phyloP scores from a whole-genome alignment of 192 early-diverging fungal genomes.

The Backusella morwellensis region DNA sequence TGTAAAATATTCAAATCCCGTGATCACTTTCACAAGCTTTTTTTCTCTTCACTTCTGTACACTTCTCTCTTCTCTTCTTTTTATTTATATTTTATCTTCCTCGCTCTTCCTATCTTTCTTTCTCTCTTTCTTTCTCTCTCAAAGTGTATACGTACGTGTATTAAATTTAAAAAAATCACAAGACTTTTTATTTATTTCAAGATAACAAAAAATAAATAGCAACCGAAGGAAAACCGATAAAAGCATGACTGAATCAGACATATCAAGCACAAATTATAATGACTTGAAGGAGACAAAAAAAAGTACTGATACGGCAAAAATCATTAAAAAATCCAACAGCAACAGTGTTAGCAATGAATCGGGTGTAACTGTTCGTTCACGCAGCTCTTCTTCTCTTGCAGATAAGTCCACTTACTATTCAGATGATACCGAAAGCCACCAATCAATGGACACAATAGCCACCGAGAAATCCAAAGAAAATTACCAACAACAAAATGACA shows the following conservation, averaged over 20 bases:
- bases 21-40: neutral
- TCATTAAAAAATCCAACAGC: neutral
- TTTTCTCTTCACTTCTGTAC: neutral
- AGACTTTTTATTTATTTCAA: neutral
- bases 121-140: neutral
- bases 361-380: neutral
- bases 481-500: neutral
- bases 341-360: neutral
- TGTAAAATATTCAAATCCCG: neutral
- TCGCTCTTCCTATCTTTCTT: neutral
- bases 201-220: neutral
- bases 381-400: neutral
- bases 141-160: no score
- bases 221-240: neutral
- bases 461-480: neutral
- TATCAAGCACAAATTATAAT: neutral
- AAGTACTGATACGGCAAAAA: neutral
- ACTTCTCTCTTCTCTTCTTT: neutral
- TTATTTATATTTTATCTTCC: neutral
- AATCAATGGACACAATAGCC: neutral
- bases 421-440: neutral
- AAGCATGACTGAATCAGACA: neutral
- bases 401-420: constrained; percentile 1
- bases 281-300: neutral
- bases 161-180: neutral